Base-by-base conservation (phyloP, 2,329 filamentous ascomycete genomes). In the Waltergamsia citrina region DNA sequence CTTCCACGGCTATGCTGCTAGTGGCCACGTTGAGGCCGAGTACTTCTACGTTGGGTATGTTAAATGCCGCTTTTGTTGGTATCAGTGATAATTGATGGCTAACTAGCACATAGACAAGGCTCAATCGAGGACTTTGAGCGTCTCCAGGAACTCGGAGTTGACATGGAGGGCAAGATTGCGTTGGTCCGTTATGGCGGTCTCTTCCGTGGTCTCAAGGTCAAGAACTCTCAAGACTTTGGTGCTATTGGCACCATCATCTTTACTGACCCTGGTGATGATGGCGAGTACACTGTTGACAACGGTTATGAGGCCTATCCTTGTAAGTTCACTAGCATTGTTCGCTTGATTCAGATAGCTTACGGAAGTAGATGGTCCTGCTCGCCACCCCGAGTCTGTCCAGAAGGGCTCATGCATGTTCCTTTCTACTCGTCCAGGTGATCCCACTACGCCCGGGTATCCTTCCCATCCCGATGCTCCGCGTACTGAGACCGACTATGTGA, bases 221-320 rank as follows among this genome's bases (percentile, higher is more conserved):
- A 87, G 60, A 75, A 85, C 36, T 85, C 86, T 1, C 78, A 88
- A 50, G 82, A 94, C 43, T 65, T 92, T 14, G 88, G 87, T 10
- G 86, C 90, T 67, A 64, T 92, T 22, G 88, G 85, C 11, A 72
- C 74, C 8, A 64, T 94, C 32, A 71, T 94, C 25, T 95, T 87
- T 57, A 78, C 69, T 14, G 88, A 95, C 50, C 86, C 88, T 1
- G 85, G 86, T 25, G 84, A 90, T 47, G 88, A 95, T 53, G 83
- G 82, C 3, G 65, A 80, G 7, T 63, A 85, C 16, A 90, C 82
- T 0, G 80, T 81, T 29, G 71, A 76, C 39, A 85, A 90, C 43
- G 85, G 84, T 2, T 70, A 81, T 43, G 70, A 77, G 36, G 55
- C 76, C 0, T 90, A 90, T 49, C 85, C 85, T 0, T 63, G 53